phyloP scores from a whole-genome alignment of 352 stramenopile species.

The Elongisporangium anandrum region DNA sequence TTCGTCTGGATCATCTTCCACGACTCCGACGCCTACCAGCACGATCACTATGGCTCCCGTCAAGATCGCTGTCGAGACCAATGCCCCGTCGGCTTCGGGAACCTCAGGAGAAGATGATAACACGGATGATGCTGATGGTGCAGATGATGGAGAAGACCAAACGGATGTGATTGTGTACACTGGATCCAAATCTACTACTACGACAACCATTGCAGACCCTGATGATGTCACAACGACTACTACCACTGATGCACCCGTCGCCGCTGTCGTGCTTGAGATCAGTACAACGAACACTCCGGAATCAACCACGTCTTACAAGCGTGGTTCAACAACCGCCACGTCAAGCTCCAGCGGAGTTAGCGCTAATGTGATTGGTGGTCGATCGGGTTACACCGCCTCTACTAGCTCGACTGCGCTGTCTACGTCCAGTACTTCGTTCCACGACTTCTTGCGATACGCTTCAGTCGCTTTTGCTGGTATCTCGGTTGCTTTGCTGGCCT shows the following conservation, averaged over 20 bases:
- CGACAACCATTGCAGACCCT: neutral
- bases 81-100: constrained; percentile 3
- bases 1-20: neutral
- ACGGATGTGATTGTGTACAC: constrained; percentile 16
- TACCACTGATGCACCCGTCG: neutral
- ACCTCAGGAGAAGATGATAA: constrained; percentile 2
- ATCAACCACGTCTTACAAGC: neutral
- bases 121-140: constrained; percentile 1
- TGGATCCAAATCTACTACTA: constrained; percentile 4
- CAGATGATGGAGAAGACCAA: constrained; percentile 6
- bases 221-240: neutral
- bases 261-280: neutral
- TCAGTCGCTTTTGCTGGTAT: constrained; percentile 57
- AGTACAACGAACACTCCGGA: neutral
- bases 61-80: constrained; percentile 13
- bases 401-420: constrained; percentile 43
- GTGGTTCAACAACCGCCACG: neutral
- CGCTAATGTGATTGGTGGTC: constrained; percentile 38
- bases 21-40: neutral
- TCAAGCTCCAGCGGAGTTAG: neutral
- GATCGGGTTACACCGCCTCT: constrained; percentile 42
- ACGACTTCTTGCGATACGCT: constrained; percentile 58
- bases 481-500: constrained; percentile 47
- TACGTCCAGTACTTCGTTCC: constrained; percentile 32
- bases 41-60: constrained; percentile 11